Conservation (phyloP, 2,329 filamentous ascomycete species). For the Leptographium lundbergii region DNA sequence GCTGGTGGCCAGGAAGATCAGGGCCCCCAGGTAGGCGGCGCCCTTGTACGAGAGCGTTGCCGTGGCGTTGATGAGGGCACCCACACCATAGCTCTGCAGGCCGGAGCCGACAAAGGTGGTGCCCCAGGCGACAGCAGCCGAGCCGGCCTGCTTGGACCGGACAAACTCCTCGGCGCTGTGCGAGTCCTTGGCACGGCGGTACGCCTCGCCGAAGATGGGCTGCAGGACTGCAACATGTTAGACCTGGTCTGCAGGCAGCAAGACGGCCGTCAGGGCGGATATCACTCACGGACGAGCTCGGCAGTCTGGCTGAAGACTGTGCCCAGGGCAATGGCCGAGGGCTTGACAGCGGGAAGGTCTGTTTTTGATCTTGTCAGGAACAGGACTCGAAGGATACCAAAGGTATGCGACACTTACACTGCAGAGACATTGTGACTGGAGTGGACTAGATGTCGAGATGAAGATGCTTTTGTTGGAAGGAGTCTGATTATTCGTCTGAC, state of each 20-base stretch:
- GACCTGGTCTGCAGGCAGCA: background rate
- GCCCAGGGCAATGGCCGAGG: slow-evolving; percentile 92
- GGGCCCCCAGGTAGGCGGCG: slow-evolving; percentile 77
- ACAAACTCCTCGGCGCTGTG: slow-evolving; percentile 96
- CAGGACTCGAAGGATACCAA: background rate
- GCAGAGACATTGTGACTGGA: slow-evolving; percentile 39
- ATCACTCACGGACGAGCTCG: slow-evolving; percentile 52
- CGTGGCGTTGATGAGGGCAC: slow-evolving; percentile 85
- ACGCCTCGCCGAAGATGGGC: slow-evolving; percentile 87
- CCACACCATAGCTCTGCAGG: slow-evolving; percentile 80
- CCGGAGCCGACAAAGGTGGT: slow-evolving; percentile 81
- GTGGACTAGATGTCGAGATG: slow-evolving; percentile 1
- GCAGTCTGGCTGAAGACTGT: slow-evolving; percentile 90
- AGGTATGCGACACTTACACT: slow-evolving; percentile 39
- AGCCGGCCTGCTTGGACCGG: slow-evolving; percentile 81
- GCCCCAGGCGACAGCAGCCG: slow-evolving; percentile 79
- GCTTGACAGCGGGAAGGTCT: slow-evolving; percentile 73
- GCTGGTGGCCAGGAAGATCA: slow-evolving; percentile 86
- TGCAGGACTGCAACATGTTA: slow-evolving; percentile 44
- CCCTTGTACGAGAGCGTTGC: slow-evolving; percentile 95
- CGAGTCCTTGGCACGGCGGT: slow-evolving; percentile 79
- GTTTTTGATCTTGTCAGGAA: background rate
- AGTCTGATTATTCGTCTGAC: background rate
- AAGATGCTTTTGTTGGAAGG: too few relatives aligned
- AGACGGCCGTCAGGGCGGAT: background rate